phyloP scores from a whole-genome alignment of 495 filamentous ascomycete species.

The Neurospora sp. region DNA sequence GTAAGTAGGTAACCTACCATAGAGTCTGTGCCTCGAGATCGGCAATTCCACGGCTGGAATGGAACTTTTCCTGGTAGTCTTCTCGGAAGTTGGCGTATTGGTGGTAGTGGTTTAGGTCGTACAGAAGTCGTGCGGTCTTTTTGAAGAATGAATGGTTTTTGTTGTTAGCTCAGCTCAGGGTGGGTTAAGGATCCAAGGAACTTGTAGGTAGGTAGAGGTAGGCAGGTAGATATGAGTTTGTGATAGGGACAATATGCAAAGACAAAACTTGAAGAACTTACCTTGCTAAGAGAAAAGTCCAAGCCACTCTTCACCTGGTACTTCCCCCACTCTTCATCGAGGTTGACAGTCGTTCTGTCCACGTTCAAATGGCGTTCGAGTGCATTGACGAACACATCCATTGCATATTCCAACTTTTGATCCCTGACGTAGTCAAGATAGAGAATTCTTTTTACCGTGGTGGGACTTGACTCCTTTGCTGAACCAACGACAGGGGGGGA shows the following conservation, averaged over 20 bases:
- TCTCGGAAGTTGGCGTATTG: neutral
- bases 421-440: neutral
- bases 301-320: neutral
- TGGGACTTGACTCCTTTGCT: neutral
- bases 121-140: neutral
- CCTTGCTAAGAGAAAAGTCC: neutral
- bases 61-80: neutral
- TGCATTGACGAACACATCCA: neutral
- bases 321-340: neutral
- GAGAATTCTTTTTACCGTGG: neutral
- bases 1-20: neutral
- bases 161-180: neutral
- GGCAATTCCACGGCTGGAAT: neutral
- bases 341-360: neutral
- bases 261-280: neutral
- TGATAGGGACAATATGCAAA: neutral
- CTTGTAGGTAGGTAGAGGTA: neutral
- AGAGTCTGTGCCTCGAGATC: neutral
- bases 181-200: neutral
- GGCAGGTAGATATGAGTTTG: neutral
- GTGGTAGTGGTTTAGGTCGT: neutral
- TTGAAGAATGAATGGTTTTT: neutral
- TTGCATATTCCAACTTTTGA: neutral
- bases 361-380: neutral
- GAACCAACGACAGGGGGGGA: neutral